phyloP scores from a whole-genome alignment of 495 filamentous ascomycete species.

The Staphylotrichum longicolle region DNA sequence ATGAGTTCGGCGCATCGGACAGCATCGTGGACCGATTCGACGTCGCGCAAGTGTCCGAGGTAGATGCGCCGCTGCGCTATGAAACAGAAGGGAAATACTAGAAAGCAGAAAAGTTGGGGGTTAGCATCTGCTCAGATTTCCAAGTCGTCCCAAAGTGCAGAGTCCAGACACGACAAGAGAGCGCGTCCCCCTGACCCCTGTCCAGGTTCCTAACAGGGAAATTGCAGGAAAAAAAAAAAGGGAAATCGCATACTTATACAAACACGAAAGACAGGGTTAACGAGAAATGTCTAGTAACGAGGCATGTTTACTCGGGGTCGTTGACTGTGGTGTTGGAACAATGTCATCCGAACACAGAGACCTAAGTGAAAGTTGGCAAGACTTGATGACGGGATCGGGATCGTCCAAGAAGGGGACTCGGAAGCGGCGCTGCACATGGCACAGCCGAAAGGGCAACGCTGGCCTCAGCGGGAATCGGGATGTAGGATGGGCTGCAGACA shows the following conservation, averaged over 20 bases:
- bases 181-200: constrained; percentile 24
- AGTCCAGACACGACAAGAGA: constrained; percentile 10
- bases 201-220: constrained; percentile 9
- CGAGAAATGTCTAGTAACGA: constrained; percentile 20
- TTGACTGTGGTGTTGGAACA: background rate
- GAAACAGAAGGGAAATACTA: constrained; percentile 36
- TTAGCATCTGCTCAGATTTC: constrained; percentile 15
- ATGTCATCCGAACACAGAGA: background rate
- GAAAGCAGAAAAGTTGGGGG: constrained; percentile 9
- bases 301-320: constrained; percentile 21
- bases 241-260: constrained; percentile 20
- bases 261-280: constrained; percentile 8
- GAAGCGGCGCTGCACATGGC: constrained; percentile 19
- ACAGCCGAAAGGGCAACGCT: constrained; percentile 25
- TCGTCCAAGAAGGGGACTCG: constrained; percentile 2
- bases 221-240: constrained; percentile 5
- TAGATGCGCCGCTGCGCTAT: constrained; percentile 21
- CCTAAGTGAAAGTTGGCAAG: constrained; percentile 31
- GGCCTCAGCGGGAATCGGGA: constrained; percentile 14
- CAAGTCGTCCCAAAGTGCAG: background rate
- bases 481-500: background rate
- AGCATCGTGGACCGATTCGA: constrained; percentile 40
- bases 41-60: constrained; percentile 29
- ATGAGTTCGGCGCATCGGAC: constrained; percentile 43
- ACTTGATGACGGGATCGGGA: constrained; percentile 15